A percentile compares a stretch with the other conserved stretches of the same genome.
phyloP scores from a whole-genome alignment of 106 monocot genomes.

The Dendrobium chrysotoxum region DNA sequence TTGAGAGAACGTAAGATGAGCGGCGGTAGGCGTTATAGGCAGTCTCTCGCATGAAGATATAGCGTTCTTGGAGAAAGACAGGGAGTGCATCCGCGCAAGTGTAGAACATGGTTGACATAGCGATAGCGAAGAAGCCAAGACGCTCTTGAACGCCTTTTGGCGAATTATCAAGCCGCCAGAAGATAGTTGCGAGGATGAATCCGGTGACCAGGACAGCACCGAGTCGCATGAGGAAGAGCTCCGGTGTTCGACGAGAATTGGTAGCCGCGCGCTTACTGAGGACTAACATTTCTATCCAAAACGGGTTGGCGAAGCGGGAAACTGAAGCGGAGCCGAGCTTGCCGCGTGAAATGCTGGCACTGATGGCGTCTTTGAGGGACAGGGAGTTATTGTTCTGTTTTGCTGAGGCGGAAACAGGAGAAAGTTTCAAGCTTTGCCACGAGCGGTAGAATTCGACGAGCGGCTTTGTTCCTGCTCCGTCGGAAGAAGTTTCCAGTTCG shows the following conservation, averaged over 20 bases:
- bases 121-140: slow-evolving; percentile 91
- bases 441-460: slow-evolving; percentile 62
- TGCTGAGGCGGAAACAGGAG: not conserved
- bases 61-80: slow-evolving; percentile 86
- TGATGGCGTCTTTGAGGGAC: slow-evolving; percentile 76
- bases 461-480: slow-evolving; percentile 18
- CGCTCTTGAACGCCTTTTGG: slow-evolving; percentile 88
- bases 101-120: slow-evolving; percentile 93
- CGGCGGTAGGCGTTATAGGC: slow-evolving; percentile 96
- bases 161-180: slow-evolving; percentile 79
- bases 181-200: slow-evolving; percentile 88
- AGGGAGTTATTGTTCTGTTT: not conserved
- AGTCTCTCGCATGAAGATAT: slow-evolving; percentile 93
- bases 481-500: slow-evolving; percentile 41
- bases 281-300: slow-evolving; percentile 55
- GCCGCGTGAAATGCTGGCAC: slow-evolving; percentile 75
- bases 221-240: slow-evolving; percentile 58
- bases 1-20: slow-evolving; percentile 91
- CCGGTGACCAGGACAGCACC: slow-evolving; percentile 76
- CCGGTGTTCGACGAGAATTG: slow-evolving; percentile 52
- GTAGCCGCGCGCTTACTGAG: slow-evolving; percentile 37
- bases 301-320: slow-evolving; percentile 69
- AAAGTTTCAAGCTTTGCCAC: slow-evolving; percentile 19
- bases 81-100: slow-evolving; percentile 91
- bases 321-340: slow-evolving; percentile 50